Evolutionary conservation across 495 filamentous ascomycete species (phyloP).

Genomic region (Oidiodendron maius): DNA sequence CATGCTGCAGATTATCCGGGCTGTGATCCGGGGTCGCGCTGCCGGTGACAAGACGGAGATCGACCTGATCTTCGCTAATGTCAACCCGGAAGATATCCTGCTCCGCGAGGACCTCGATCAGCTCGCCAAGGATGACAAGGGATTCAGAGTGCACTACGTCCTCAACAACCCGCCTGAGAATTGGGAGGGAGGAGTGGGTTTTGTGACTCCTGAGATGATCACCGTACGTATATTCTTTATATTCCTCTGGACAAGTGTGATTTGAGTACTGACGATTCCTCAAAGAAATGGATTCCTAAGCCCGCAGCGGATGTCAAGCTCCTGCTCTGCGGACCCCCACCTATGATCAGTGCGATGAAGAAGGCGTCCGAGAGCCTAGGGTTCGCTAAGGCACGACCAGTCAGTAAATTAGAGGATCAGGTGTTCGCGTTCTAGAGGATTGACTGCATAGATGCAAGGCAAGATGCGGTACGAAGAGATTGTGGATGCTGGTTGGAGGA

Average conservation of each 20-base stretch:
- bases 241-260: no score
- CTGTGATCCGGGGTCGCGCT: constrained; percentile 77
- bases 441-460: no score
- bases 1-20: constrained; percentile 92
- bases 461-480: no score
- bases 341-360: constrained; percentile 97
- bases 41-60: constrained; percentile 81
- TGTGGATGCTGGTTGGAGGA: no score
- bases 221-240: no score
- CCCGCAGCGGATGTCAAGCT: constrained; percentile 87
- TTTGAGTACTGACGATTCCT: constrained; percentile 14
- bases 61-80: constrained; percentile 94
- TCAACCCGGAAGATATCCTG: constrained; percentile 86
- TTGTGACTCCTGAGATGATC: constrained; percentile 93
- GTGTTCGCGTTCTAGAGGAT: constrained; percentile 87
- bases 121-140: constrained; percentile 66
- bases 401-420: constrained; percentile 96
- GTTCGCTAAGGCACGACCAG: constrained; percentile 82
- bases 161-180: constrained; percentile 90
- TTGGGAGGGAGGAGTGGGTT: constrained; percentile 88
- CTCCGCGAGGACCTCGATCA: constrained; percentile 84
- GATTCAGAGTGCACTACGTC: constrained; percentile 86
- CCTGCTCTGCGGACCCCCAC: constrained; percentile 91
- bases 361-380: constrained; percentile 85
- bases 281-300: constrained; percentile 70